Base-by-base conservation (phyloP, 2,329 filamentous ascomycete genomes). In the Penicillium glabrum region DNA sequence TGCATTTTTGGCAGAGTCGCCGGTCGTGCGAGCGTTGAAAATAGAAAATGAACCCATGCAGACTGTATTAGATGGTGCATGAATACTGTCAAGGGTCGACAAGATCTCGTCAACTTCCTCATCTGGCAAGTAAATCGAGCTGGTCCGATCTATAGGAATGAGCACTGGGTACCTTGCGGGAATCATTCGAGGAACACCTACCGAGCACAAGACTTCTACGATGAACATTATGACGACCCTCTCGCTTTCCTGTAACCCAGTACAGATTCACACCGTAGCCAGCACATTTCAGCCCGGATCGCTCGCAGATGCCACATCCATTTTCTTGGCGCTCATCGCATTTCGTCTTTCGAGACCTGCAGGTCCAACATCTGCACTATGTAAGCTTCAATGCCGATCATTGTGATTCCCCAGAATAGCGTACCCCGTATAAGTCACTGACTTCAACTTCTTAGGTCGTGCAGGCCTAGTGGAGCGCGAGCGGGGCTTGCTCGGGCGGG, bases 331-430 rank as follows among this genome's bases (percentile, higher is more conserved):
- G 46, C 45, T 60, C 58, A 19, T 60, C 58, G 27, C 58, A 60
- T 49, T 60, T 60, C 9, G 54, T 44, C 39, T 60, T 60, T 5
- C 58, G 55, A 26, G 51, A 44, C 37, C 58, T 51, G 48, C 58
- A 60, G 7, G 58, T 60, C 58, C 58, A 60, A n/a, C 58, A 60
- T 8, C 58, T 60, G 26, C 26, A 45, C 19, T 23, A 13, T 21
- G 19, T 41, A 41, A 46, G 44, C 24, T 7, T 13, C 14, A 8
- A 46, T 8, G 14, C 23, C 9, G 1, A 29, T 29, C 27, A 21
- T 10, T 11, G 21, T 44, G 7, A 8, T 8, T 13, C 44, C 27
- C 24, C 23, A 26, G 27, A n/a, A 41, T 27, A 5, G 5, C 19
- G 19, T 51, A 51, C 47, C 33, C 47, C 2, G 33, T 51, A 21